Evolutionary conservation across 257 asterid species (phyloP), one percentile per base, ranked within the genome.

Genomic region (Lycium barbarum): DNA sequence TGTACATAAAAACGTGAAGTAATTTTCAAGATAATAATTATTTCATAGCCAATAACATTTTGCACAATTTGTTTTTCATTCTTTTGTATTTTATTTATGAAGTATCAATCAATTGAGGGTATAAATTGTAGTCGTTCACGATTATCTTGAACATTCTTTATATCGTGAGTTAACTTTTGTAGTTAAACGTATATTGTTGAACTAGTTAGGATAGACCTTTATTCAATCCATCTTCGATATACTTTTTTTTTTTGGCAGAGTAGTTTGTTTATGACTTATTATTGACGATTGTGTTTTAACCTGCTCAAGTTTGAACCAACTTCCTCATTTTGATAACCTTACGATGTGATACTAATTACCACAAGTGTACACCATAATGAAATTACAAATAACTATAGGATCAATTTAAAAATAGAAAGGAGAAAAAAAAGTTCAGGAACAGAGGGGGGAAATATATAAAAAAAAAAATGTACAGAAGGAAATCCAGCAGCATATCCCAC

Each of bases 401-500:
- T 2, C 12, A 22, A 20, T 22, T 7, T 17, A 59, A 6, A 20
- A 62, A 62, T 4, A 62, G 22, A 62, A 18, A 59, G 33, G 70
- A 1, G 10, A 7, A 38, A 36, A 68, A 7, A 68, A 35, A 38
- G 8, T 14, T 35, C 20, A 13, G 45, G 6, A 74, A 74, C 55
- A 71, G 33, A 40, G 33, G 22, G 22, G 22, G 8, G 22, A 22
- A 74, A 74, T 6, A 74, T 12, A 12, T 47, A 49, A 49, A 49
- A 74, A 20, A 22, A 74, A 68, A 74, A 74, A 12, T 26, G 36
- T 74, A 74, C 40, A n/a, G 11, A 47, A 20, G 17, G 61, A 6
- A 73, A 73, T 20, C 61, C 81, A 73, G 81, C 81, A n/a, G n/a
- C 43, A 73, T 47, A 47, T 73, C 57, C 81, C 81, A 73, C 81